Conservation (phyloP, 2,329 filamentous ascomycete genomes). For the Meredithiella fracta region DNA sequence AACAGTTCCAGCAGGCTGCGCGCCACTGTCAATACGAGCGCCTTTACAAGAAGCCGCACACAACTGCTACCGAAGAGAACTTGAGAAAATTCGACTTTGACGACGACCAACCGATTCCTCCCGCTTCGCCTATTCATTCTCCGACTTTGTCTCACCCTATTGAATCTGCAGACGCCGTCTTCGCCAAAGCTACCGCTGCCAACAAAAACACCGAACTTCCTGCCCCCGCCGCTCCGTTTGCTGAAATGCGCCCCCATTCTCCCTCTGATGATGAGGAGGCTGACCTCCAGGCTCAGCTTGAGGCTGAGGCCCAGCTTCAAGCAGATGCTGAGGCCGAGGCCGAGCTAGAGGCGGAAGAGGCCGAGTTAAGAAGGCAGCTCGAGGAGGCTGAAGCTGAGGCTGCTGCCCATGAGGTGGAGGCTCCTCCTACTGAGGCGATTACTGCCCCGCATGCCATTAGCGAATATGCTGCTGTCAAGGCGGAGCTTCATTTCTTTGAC, state of each 20-base stretch:
- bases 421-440: background rate
- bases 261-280: conserved; percentile 12
- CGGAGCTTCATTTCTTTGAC: conserved; percentile 87
- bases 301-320: conserved; percentile 9
- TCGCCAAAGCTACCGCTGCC: conserved; percentile 30
- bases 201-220: conserved; percentile 21
- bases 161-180: conserved; percentile 41
- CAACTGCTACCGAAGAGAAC: conserved; percentile 66
- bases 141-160: conserved; percentile 38
- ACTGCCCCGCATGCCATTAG: conserved; percentile 47
- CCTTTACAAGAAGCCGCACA: conserved; percentile 68
- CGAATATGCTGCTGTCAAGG: conserved; percentile 56
- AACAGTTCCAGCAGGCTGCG: conserved; percentile 66
- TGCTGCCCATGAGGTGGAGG: conserved; percentile 1
- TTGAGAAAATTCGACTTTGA: conserved; percentile 69
- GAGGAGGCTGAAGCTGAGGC: conserved; percentile 1
- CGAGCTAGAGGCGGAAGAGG: conserved; percentile 39
- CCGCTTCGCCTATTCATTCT: conserved; percentile 45
- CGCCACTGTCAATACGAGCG: conserved; percentile 95
- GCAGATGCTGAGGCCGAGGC: conserved; percentile 9
- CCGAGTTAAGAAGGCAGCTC: conserved; percentile 3
- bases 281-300: conserved; percentile 9
- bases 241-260: conserved; percentile 10
- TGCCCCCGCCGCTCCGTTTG: background rate
- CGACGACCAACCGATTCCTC: conserved; percentile 45